Percentiles rank a stretch among this genome's conserved stretches.
Evolutionary conservation across 139 green algal genomes (phyloP).

Genomic region (Chlorella sp.): DNA sequence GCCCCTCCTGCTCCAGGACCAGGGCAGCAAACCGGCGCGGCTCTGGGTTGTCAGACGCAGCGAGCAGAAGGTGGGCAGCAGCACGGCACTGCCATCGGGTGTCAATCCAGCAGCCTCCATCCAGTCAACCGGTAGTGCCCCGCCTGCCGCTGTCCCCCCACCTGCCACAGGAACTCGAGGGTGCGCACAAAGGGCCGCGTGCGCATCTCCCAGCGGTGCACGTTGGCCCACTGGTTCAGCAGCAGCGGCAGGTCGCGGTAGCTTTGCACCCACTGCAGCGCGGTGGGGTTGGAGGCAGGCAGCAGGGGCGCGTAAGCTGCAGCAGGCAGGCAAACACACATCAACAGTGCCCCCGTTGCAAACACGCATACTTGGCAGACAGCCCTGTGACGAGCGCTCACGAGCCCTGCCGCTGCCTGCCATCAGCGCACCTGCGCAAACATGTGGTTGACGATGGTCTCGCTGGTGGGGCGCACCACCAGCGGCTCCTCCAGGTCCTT

Average conservation of each 20-base stretch:
- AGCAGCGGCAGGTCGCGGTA: conserved; percentile 97
- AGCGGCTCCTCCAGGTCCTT: conserved; percentile 98
- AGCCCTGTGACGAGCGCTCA: no score
- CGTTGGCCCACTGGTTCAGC: conserved; percentile 99
- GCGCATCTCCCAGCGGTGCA: conserved; percentile 99
- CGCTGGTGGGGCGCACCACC: conserved; percentile 95
- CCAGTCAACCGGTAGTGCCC: background rate
- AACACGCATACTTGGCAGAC: no score
- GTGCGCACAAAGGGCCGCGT: conserved; percentile 98
- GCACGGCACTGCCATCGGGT: no score
- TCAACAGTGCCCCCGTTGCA: no score
- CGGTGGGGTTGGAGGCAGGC: background rate
- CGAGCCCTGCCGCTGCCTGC: no score
- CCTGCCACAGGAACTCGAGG: conserved; percentile 98
- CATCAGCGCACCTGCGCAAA: conserved; percentile 93
- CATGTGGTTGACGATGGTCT: conserved; percentile 99
- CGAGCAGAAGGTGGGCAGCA: no score
- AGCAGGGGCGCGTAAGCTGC: background rate
- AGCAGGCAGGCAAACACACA: background rate
- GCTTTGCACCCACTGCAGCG: conserved; percentile 80
- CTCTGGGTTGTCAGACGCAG: no score
- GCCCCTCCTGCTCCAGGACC: conserved; percentile 85
- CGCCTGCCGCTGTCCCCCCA: background rate
- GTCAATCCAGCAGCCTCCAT: background rate
- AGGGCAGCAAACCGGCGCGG: no score